phyloP scores from a whole-genome alignment of 1,284 basidiomycete genomes.

The Phenoliferia sp. region DNA sequence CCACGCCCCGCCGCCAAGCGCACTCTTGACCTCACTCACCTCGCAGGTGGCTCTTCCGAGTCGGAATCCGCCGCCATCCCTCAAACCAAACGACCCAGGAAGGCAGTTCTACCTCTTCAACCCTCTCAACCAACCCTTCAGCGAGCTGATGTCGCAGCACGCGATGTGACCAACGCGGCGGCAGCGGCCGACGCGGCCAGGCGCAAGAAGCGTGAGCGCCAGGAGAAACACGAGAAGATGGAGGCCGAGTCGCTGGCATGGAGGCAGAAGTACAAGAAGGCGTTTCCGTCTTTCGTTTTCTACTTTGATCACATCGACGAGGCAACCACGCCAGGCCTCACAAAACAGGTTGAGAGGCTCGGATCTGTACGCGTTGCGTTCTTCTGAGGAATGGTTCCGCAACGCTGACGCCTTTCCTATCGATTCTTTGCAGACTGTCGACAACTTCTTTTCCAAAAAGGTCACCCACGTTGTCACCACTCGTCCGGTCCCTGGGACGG shows the following conservation, averaged over 20 bases:
- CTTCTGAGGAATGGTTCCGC: background rate
- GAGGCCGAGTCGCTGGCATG: slow-evolving; percentile 50
- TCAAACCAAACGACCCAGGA: background rate
- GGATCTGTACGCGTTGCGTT: slow-evolving; percentile 62
- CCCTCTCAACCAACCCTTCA: background rate
- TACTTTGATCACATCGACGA: slow-evolving; percentile 71
- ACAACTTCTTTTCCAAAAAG: slow-evolving; percentile 78
- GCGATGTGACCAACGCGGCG: background rate
- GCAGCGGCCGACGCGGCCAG: background rate
- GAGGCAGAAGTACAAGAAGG: slow-evolving; percentile 72
- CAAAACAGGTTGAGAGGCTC: slow-evolving; percentile 57
- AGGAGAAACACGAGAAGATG: slow-evolving; percentile 21
- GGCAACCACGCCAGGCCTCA: slow-evolving; percentile 51
- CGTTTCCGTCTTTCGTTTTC: slow-evolving; percentile 78
- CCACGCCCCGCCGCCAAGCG: too few relatives aligned
- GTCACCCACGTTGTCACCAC: slow-evolving; percentile 83
- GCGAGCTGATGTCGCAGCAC: background rate
- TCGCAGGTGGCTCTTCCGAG: too few relatives aligned
- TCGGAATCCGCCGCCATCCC: background rate
- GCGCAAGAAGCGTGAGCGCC: slow-evolving; percentile 4
- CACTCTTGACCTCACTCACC: too few relatives aligned
- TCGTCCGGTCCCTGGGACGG: slow-evolving; percentile 39
- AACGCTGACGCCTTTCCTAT: background rate
- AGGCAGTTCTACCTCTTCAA: background rate
- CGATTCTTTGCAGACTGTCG: slow-evolving; percentile 54